Base-by-base conservation (phyloP, 2,329 filamentous ascomycete genomes). In the Emergomyces pasteurianus region DNA sequence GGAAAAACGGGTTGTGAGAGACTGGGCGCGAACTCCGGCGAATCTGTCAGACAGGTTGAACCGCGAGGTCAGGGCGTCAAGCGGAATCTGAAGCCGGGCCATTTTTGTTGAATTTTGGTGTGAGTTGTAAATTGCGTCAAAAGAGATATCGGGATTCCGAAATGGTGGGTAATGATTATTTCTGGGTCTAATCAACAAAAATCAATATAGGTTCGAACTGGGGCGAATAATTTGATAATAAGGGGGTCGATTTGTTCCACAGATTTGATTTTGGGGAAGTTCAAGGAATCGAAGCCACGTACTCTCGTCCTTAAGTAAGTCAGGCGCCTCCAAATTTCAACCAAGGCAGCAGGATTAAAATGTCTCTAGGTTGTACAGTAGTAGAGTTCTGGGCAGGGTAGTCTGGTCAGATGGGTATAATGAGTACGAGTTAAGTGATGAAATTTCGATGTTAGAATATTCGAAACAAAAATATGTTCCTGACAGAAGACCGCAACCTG, bases 41-140 rank as follows among this genome's bases (percentile, higher is more conserved):
- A 97, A 92, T 73, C 92, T 90, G 67, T 94, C 90, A 67, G 80
- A 79, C 64, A 96, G 78, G 78, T 94, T 94, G 74, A 97, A 84
- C 69, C 92, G 87, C 69, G 91, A 95, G 75, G 92, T 95, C 74
- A 97, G 79, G 71, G 87, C 85, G 75, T 96, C 92, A 70, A 97
- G 81, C 61, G 94, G 94, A 68, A 99, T 94, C 81, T 90, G 89
- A 72, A 97, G 90, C 75, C 90, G 86, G 68, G 89, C 82, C 91
- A 95, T 96, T 71, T 74, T 71, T 3, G 34, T 34, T 60, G 42
- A 12, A 31, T 34, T 57, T 14, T 38, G 14, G n/a, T 38, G 23
- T 10, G 38, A 23, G 12, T 38, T 36, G 42, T 21, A 16, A 18
- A 18, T 46, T 40, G 5, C 18, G 54, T 12, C 21, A 50, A 36